Evolutionary conservation across 768 basidiomycete species (phyloP).

Genomic region (Termitomyces heimii): DNA sequence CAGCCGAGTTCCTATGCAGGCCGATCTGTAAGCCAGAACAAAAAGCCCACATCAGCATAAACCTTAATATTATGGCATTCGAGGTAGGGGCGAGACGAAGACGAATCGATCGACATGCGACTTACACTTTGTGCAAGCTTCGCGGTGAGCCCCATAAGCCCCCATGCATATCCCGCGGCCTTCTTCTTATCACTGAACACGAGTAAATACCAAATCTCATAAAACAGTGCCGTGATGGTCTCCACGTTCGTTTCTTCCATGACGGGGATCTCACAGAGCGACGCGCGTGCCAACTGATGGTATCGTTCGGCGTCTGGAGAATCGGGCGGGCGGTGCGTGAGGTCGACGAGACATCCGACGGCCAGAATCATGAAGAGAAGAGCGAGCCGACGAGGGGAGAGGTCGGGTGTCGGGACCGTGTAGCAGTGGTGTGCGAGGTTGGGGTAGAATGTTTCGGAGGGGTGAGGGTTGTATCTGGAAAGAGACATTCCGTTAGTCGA

Average conservation of each 20-base stretch:
- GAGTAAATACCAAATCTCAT: conserved; percentile 60
- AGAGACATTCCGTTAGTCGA: background rate
- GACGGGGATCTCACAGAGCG: conserved; percentile 54
- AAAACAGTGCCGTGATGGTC: conserved; percentile 53
- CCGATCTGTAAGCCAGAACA: conserved; percentile 5
- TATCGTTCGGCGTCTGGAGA: conserved; percentile 55
- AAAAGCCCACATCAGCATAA: background rate
- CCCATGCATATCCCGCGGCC: conserved; percentile 53
- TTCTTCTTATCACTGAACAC: conserved; percentile 69
- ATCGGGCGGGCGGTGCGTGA: conserved; percentile 35
- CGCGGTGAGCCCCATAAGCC: conserved; percentile 48
- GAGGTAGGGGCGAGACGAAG: conserved; percentile 38
- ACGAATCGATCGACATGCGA: conserved; percentile 29
- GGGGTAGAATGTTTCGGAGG: conserved; percentile 57
- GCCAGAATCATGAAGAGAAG: conserved; percentile 67
- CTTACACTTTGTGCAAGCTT: conserved; percentile 61
- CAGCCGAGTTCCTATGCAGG: conserved; percentile 37
- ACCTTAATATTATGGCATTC: background rate
- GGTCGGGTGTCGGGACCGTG: conserved; percentile 40
- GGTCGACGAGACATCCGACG: conserved; percentile 62
- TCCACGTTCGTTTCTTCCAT: conserved; percentile 68
- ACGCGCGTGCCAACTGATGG: conserved; percentile 52
- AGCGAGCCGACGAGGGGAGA: conserved; percentile 58
- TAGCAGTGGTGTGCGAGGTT: conserved; percentile 65
- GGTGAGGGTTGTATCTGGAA: conserved; percentile 57